Base-by-base conservation (phyloP, 2,329 filamentous ascomycete species). In the Elsinoe arachidis region DNA sequence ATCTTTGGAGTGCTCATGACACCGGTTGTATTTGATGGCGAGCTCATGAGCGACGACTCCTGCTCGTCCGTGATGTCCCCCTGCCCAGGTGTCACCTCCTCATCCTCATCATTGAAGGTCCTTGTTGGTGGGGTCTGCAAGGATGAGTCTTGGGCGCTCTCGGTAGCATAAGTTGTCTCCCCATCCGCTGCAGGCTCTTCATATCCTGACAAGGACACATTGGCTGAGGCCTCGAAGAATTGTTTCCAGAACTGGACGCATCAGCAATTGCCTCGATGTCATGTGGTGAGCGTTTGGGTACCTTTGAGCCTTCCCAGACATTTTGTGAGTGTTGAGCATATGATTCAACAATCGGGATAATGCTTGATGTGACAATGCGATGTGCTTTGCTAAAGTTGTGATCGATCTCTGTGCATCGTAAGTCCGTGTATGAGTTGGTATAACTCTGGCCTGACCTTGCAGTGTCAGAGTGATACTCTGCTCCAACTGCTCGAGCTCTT, bases 171-270 rank as follows among this genome's bases (percentile, higher is more conserved):
- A 0, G 75, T 77, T 14, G 72, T 75, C 53, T 78, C 74, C 57
- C 70, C 82, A n/a, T 87, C 84, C 23, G 77, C 75, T 12, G 82
- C 82, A 19, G 84, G 79, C 68, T 95, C 91, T 69, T 96, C 92
- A 71, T 99, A 96, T 26, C 91, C 90, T 0, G 90, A 96, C 10
- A 99, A 81, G 10, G 92, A 96, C 23, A 99, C 92, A 67, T 99
- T 97, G 69, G 93, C 93, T 49, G 91, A 96, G 35, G 93, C 90
- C 74, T 99, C 93, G 73, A 99, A 99, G 77, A 99, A 99, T 76
- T 97, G 91, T 74, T 99, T 99, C 93, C 93, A 99, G 74, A 99
- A 99, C 88, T 95, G 67, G 11, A 56, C 39, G 15, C 26, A 44
- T 23, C 35, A 26, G 55, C 26, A 2, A 5, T 30, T 9, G 26